Evolutionary conservation across 306 rosid genomes (phyloP), one percentile per base, ranked within the genome.

Genomic region (Astragalus membranaceus): DNA sequence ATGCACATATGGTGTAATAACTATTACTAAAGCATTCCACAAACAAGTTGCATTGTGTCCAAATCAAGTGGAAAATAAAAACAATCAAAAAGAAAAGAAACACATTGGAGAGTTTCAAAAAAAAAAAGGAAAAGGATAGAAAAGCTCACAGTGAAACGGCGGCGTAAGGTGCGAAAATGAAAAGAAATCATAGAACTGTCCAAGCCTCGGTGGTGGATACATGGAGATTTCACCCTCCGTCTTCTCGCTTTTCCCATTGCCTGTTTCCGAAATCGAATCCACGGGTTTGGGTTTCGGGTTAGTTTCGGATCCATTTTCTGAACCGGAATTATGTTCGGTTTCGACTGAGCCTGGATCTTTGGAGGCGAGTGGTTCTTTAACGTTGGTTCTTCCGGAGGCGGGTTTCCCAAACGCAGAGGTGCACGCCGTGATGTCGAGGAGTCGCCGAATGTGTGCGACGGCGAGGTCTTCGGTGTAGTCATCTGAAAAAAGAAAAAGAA

Each of bases 121-220:
- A 50, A 6, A 5, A 29, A 11, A 3, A 3, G 3, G 23, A 4
- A 14, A 5, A 8, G 3, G 47, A 11, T 36, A 20, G 47, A 41
- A 48, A 14, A 44, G 65, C 96, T 81, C 43, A 94, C 98, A 94
- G 37, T 90, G 95, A 46, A 88, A 75, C 3, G 98, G 98, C 11
- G 96, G 95, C 37, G 96, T 88, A 75, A 94, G 91, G 50, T 88
- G 80, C 1, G 97, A 84, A 84, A 90, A 83, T 0, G 98, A 90
- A 77, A 94, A 88, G 95, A 90, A 94, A 17, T 94, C 91, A 49
- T 90, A 94, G 83, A 94, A 94, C 70, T 87, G 90, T 44, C 97
- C 97, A 13, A 94, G 94, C 69, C 79, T 82, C 52, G 91, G 96
- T 29, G 96, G 95, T 7, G 92, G 96, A 76, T 72, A 94, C 95